Conservation (phyloP, 345 rosid genomes). For the Draba incana region DNA sequence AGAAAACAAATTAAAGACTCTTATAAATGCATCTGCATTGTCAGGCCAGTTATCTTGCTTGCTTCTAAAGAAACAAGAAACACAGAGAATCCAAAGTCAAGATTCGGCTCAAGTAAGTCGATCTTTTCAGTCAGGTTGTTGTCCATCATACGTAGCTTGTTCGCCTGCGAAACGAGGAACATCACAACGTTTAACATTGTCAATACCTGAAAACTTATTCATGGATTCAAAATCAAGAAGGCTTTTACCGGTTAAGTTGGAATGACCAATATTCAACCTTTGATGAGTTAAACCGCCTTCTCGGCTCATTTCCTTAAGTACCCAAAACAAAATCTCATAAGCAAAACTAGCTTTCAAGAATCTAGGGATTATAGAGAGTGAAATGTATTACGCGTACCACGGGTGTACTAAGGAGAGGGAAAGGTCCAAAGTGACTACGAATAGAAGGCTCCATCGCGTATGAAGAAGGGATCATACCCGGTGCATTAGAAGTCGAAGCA, state of each 20-base stretch:
- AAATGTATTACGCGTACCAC: conserved; percentile 46
- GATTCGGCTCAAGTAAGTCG: conserved; percentile 24
- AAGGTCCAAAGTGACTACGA: conserved; percentile 55
- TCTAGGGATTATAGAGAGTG: background rate
- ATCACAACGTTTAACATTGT: background rate
- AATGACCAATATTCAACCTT: conserved; percentile 47
- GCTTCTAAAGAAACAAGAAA: conserved; percentile 30
- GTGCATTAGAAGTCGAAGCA: conserved; percentile 41
- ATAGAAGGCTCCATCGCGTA: conserved; percentile 62
- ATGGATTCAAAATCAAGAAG: background rate
- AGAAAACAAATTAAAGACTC: background rate
- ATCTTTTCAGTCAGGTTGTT: conserved; percentile 31
- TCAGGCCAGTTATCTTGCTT: conserved; percentile 25
- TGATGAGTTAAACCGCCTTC: conserved; percentile 50
- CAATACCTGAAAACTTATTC: background rate
- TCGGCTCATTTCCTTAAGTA: conserved; percentile 53
- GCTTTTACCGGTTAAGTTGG: conserved; percentile 49
- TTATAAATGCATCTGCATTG: conserved; percentile 19
- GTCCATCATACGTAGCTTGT: conserved; percentile 31
- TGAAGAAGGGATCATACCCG: conserved; percentile 50
- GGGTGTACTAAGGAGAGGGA: conserved; percentile 46
- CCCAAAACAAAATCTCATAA: background rate
- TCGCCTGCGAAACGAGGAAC: conserved; percentile 41
- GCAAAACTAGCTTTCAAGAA: conserved; percentile 7
- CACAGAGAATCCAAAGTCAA: background rate